Evolutionary conservation across 2,329 filamentous ascomycete species (phyloP), one percentile per base, ranked within the genome.

Genomic region (Neofusicoccum parvum): DNA sequence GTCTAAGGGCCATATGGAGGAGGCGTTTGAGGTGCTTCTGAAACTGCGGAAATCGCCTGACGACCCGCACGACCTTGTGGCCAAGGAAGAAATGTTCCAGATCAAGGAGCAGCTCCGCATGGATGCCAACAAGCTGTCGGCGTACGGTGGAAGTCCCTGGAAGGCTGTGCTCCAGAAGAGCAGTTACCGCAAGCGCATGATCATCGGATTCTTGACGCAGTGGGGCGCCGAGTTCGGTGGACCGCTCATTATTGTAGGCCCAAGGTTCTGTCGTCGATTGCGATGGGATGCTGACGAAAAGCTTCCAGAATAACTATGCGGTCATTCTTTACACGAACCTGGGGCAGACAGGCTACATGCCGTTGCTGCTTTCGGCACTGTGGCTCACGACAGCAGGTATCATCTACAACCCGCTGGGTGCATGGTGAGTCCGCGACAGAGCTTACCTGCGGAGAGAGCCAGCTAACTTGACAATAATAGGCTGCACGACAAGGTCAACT

Each of bases 141-240:
- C 66, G 5, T 65, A 58, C 14, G 65, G 66, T 10, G 63, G 62
- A 37, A 67, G 46, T 23, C 50, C 67, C 12, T 70, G 68, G 69
- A 65, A 53, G 32, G 68, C 68, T 2, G 68, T 67, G 7, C 45
- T 63, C 62, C 67, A 64, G 54, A 69, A 68, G 58, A 68, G 65
- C 49, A 67, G 65, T 20, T 70, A 71, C 67, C 75, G 82, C 17
- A 85, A 83, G 73, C 75, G 83, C 0, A 83, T 85, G 81, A 75
- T 79, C 1, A 82, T 85, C 0, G 68, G 68, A 4, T 85, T 85
- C 67, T 72, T 85, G 41, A 85, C 82, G 0, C 83, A 84, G 68
- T 85, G 67, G 69, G 82, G 82, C 23, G 82, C 82, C 1, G 82
- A 85, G 62, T 85, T 84, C 69, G 81, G 79, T n/a, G 83, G 83